These are phyloP conservation scores for Aureobasidium melanogenum DNA, from an alignment of 2,329 filamentous ascomycete genomes.

Conservation along the genomic window DNA sequence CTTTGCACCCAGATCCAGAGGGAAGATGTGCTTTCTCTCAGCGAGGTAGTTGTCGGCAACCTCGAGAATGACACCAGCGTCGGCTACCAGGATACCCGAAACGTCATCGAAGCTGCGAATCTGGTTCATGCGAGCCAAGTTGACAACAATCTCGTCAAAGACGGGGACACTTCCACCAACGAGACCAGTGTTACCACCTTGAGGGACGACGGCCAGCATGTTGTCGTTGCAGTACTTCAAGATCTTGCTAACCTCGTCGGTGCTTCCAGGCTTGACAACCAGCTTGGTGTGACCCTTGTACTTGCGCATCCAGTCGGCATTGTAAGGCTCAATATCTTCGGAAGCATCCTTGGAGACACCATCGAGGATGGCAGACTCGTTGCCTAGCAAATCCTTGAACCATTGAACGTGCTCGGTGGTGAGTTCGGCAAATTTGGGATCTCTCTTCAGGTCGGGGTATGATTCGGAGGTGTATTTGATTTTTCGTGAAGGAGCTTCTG, in stretches of 20 bases:
- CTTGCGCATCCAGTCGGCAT: slow-evolving; percentile 98
- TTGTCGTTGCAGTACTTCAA: slow-evolving; percentile 93
- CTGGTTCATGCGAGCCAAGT: slow-evolving; percentile 78
- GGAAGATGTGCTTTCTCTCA: slow-evolving; percentile 80
- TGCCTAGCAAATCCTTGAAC: slow-evolving; percentile 75
- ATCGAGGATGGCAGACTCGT: slow-evolving; percentile 72
- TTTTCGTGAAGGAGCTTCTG: slow-evolving; percentile 24
- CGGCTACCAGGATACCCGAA: slow-evolving; percentile 79
- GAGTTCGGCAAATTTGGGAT: slow-evolving; percentile 64
- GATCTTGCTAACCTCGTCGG: slow-evolving; percentile 82
- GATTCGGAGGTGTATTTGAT: slow-evolving; percentile 77
- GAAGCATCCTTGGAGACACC: slow-evolving; percentile 64
- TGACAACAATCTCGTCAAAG: slow-evolving; percentile 97
- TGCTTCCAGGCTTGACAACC: slow-evolving; percentile 75
- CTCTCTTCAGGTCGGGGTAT: slow-evolving; percentile 74
- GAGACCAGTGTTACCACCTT: slow-evolving; percentile 93
- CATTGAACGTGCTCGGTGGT: slow-evolving; percentile 69
- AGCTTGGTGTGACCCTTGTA: slow-evolving; percentile 84
- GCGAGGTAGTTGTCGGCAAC: slow-evolving; percentile 78
- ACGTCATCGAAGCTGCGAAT: slow-evolving; percentile 90
- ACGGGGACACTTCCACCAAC: slow-evolving; percentile 94
- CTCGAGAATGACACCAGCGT: slow-evolving; percentile 87
- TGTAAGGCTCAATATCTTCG: slow-evolving; percentile 84
- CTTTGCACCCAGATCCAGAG: slow-evolving; percentile 93
- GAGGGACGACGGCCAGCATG: slow-evolving; percentile 84